phyloP scores from a whole-genome alignment of 176 grass and related monocot species.

The Dactylis glomerata region DNA sequence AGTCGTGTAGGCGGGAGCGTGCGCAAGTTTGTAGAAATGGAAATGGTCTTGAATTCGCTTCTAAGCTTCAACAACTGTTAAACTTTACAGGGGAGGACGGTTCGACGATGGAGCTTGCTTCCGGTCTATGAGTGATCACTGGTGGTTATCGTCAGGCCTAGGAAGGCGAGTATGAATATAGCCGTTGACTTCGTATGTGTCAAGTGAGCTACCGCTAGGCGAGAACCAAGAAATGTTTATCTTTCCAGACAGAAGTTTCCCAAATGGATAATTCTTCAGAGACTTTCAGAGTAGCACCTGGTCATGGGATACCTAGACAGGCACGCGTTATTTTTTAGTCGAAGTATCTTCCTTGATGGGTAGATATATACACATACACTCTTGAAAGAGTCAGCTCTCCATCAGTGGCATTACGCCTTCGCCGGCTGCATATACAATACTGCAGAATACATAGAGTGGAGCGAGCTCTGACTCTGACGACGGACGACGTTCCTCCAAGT shows the following conservation, averaged over 20 bases:
- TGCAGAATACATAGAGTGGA: no score
- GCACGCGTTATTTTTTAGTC: no score
- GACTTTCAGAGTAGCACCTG: not conserved
- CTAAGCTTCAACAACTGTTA: conserved; percentile 4
- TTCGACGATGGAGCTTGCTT: not conserved
- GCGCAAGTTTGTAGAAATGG: not conserved
- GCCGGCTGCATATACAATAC: not conserved
- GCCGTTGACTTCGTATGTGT: not conserved
- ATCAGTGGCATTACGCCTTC: not conserved
- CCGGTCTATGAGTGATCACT: not conserved
- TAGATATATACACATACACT: not conserved
- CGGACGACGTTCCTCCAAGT: not conserved
- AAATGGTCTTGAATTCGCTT: conserved; percentile 34
- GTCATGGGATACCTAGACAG: not conserved
- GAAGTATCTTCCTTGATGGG: not conserved
- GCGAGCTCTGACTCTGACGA: not conserved
- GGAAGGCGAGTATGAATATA: not conserved
- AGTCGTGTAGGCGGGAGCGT: conserved; percentile 1
- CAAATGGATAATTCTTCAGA: not conserved
- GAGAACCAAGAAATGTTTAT: not conserved
- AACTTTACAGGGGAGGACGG: conserved; percentile 6
- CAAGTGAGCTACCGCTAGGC: not conserved
- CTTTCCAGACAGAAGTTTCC: not conserved
- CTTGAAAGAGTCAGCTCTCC: not conserved
- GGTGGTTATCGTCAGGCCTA: not conserved